phyloP scores from a whole-genome alignment of 2,329 filamentous ascomycete genomes.

The Phoma sp. region DNA sequence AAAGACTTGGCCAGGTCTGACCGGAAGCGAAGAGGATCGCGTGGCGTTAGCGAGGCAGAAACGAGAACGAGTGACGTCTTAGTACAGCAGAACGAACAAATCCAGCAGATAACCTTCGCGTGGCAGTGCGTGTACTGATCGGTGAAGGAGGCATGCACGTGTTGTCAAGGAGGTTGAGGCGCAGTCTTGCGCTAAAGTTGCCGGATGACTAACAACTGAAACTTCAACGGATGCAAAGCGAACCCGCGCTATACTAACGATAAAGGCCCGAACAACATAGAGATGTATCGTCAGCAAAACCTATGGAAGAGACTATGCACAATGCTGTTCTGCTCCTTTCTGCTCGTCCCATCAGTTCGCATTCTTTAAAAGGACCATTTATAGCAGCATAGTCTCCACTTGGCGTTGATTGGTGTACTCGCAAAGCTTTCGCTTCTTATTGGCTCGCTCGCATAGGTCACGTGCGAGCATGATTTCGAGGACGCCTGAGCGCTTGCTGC shows the following conservation, averaged over 20 bases:
- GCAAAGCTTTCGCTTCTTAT: neutral
- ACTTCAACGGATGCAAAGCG: neutral
- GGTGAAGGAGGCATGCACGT: neutral
- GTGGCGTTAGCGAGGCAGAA: no score
- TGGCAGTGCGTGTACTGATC: neutral
- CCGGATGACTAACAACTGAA: neutral
- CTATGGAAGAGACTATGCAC: neutral
- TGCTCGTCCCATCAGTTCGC: neutral
- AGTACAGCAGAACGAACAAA: no score
- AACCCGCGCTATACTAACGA: neutral
- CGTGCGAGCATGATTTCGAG: conserved; percentile 3
- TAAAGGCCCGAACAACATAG: no score
- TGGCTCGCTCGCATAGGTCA: conserved; percentile 15
- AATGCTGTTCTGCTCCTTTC: neutral
- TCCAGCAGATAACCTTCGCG: neutral
- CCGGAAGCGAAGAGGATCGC: neutral
- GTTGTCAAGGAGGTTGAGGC: neutral
- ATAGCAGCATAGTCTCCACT: neutral
- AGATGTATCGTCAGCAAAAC: neutral
- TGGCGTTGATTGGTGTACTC: conserved; percentile 7
- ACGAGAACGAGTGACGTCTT: neutral
- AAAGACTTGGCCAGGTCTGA: neutral
- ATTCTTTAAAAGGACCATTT: neutral
- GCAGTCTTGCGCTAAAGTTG: neutral
- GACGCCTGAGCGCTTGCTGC: neutral